A percentile compares a stretch with the other conserved stretches of the same genome.
Evolutionary conservation across 2,329 filamentous ascomycete genomes (phyloP).

Genomic region (Madurella mycetomatis): DNA sequence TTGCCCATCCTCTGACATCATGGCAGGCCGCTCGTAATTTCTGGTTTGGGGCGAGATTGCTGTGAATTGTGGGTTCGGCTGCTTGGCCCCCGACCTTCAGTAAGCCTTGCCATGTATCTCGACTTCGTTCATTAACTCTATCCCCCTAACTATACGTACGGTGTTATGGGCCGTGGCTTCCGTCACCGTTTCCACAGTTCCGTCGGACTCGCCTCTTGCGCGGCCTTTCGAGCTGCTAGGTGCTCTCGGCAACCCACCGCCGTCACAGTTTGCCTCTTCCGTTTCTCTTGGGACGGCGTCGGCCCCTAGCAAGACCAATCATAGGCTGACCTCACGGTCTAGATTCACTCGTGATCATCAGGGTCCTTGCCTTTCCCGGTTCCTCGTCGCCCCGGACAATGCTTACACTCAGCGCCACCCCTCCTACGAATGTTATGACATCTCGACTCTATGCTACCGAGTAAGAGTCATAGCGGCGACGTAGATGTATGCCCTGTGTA

Average conservation of each 20-base stretch:
- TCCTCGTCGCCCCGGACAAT: not conserved
- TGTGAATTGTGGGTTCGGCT: not conserved
- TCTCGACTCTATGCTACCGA: constrained; percentile 4
- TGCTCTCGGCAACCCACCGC: constrained; percentile 1
- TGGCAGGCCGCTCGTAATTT: constrained; percentile 16
- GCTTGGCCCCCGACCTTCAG: not conserved
- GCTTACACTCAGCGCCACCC: constrained; percentile 3
- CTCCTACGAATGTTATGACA: constrained; percentile 4
- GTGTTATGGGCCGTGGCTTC: not conserved
- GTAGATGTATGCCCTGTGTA: not conserved
- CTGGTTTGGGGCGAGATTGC: not conserved
- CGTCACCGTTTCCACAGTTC: not conserved
- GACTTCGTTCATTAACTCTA: not conserved
- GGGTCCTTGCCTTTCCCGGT: constrained; percentile 22
- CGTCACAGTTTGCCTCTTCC: constrained; percentile 5
- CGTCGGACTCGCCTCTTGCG: not conserved
- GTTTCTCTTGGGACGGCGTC: constrained; percentile 4
- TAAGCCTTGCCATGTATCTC: not conserved
- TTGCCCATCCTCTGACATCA: constrained; percentile 26
- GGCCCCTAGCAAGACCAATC: not conserved
- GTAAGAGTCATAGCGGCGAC: not conserved
- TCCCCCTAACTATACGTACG: too few relatives aligned
- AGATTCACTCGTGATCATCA: constrained; percentile 20
- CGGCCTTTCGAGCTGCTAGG: not conserved
- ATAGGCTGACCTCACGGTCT: constrained; percentile 1